Base-by-base conservation (phyloP, 257 asterid genomes). In the Galeopsis tetrahit region DNA sequence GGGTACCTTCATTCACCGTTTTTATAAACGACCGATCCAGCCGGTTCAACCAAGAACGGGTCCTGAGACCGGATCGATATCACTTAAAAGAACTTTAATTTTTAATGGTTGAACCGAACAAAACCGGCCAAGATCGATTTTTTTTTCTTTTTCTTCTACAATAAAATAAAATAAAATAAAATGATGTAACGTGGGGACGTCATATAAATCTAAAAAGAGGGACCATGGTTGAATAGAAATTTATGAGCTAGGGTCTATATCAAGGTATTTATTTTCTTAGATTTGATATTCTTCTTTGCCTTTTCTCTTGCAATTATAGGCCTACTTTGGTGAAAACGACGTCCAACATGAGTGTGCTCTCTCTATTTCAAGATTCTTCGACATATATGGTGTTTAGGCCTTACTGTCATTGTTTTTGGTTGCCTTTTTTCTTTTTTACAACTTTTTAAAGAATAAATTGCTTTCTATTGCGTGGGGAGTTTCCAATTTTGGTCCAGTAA, bases 301-400 rank as follows among this genome's bases (percentile, higher is more conserved):
- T 4, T 74, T 40, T 35, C 56, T 36, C 6, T 71, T 62, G 70
- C 70, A 58, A 36, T 38, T 48, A 58, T 48, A 9, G 63, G 39
- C 42, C 53, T 72, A 40, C 75, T 76, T 53, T 62, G 63, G 62
- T 35, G 80, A 76, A 63, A 69, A 70, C 13, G 76, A 76, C 80
- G 36, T 61, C 55, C 73, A 57, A 66, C 76, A 61, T 21, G 33
- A 68, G 28, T 43, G 28, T 17, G 34, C 40, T 51, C 63, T 46
- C 55, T 48, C 42, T 39, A n/a, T n/a, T n/a, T n/a, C n/a, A n/a
- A n/a, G n/a, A n/a, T n/a, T n/a, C n/a, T 21, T 5, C 35, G 38
- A 40, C 69, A 40, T 63, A 61, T 59, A 33, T 60, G 40, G 66
- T 7, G 43, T 34, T 56, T 31, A 28, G 4, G 63, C 63, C 63